Percentiles rank a stretch among this genome's conserved stretches.
These are phyloP conservation scores for Penicillium lagena DNA, from an alignment of 495 filamentous ascomycete genomes.

Conservation along the genomic window DNA sequence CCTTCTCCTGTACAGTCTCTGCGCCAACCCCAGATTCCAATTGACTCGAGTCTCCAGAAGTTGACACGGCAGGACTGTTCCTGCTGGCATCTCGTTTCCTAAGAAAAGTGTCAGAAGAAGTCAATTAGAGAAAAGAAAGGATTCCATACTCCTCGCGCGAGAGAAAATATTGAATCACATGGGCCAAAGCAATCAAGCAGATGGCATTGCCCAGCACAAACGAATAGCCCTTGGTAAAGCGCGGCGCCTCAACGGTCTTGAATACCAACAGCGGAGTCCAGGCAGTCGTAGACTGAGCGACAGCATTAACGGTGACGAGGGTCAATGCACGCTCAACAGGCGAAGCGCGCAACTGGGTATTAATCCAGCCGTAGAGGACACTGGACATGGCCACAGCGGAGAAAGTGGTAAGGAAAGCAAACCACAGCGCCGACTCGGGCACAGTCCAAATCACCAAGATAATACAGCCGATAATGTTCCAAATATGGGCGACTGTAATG, in stretches of 20 bases:
- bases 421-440: slow-evolving; percentile 40
- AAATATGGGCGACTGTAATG: slow-evolving; percentile 35
- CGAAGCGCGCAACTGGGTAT: slow-evolving; percentile 41
- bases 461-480: slow-evolving; percentile 32
- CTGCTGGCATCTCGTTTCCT: slow-evolving; percentile 2
- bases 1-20: background rate
- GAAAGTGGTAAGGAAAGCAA: slow-evolving; percentile 36
- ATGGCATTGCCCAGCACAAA: slow-evolving; percentile 41
- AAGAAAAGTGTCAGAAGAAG: background rate
- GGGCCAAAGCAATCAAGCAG: slow-evolving; percentile 32
- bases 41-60: background rate
- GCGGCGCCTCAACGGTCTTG: slow-evolving; percentile 39
- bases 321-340: slow-evolving; percentile 52
- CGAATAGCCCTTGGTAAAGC: slow-evolving; percentile 42
- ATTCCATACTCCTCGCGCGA: slow-evolving; percentile 17
- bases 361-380: slow-evolving; percentile 42
- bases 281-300: slow-evolving; percentile 41
- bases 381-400: slow-evolving; percentile 28
- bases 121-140: background rate
- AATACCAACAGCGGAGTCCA: slow-evolving; percentile 33
- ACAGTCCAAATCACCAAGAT: slow-evolving; percentile 47
- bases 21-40: slow-evolving; percentile 2
- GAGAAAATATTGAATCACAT: slow-evolving; percentile 22
- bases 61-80: background rate
- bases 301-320: slow-evolving; percentile 43